Evolutionary conservation across 2,329 filamentous ascomycete genomes (phyloP).

Genomic region (Dactylellina leptospora): DNA sequence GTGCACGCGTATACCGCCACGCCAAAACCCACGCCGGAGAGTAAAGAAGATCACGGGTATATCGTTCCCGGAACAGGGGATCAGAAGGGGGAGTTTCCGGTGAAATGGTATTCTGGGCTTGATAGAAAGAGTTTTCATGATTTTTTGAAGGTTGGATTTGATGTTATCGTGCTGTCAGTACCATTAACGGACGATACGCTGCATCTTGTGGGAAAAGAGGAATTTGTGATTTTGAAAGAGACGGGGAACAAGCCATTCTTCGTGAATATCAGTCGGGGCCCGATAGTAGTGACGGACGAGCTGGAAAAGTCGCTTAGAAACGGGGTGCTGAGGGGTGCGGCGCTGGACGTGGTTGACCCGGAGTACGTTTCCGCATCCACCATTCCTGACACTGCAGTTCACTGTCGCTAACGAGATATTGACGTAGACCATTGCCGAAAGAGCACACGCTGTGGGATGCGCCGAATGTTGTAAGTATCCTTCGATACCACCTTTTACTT

Average conservation of each 20-base stretch:
- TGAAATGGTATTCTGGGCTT: slow-evolving; percentile 65
- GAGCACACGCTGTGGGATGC: slow-evolving; percentile 75
- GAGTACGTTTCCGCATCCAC: slow-evolving; percentile 62
- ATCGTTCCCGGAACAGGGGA: slow-evolving; percentile 73
- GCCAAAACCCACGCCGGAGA: slow-evolving; percentile 72
- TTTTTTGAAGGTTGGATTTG: slow-evolving; percentile 61
- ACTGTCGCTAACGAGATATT: not conserved
- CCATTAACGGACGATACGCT: slow-evolving; percentile 65
- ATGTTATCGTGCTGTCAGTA: slow-evolving; percentile 66
- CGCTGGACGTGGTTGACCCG: slow-evolving; percentile 80
- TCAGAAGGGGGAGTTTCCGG: slow-evolving; percentile 64
- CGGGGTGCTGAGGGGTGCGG: slow-evolving; percentile 69
- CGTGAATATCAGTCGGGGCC: slow-evolving; percentile 75
- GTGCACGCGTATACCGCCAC: slow-evolving; percentile 79
- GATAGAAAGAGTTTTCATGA: slow-evolving; percentile 59
- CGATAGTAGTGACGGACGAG: slow-evolving; percentile 70
- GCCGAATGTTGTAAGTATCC: slow-evolving; percentile 71
- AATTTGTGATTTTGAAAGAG: slow-evolving; percentile 64
- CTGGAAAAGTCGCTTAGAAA: slow-evolving; percentile 69
- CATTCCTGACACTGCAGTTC: not conserved
- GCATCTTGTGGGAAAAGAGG: slow-evolving; percentile 65
- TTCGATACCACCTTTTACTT: not conserved
- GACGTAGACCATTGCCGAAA: slow-evolving; percentile 68
- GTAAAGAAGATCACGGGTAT: slow-evolving; percentile 71
- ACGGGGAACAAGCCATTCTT: slow-evolving; percentile 67